A percentile compares a stretch with the other conserved stretches of the same genome.
Conservation (phyloP, 768 basidiomycete genomes). For the Boletellus emodensis region DNA sequence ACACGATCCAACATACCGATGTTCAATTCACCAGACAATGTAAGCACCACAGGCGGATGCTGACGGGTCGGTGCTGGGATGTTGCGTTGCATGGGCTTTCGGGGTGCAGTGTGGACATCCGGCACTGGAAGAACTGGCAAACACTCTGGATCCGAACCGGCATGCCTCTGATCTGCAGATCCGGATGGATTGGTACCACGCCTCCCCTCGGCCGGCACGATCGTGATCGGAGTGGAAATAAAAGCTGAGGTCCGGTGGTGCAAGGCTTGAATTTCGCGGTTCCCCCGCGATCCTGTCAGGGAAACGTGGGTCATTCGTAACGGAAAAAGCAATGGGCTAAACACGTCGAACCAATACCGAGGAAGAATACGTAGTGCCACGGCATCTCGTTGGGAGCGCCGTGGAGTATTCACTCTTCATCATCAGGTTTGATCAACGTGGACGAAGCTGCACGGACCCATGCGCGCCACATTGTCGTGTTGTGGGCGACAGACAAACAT, state of each 20-base stretch:
- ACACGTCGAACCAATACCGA: neutral
- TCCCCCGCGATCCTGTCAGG: conserved; percentile 2
- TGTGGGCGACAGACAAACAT: conserved; percentile 13
- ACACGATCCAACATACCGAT: neutral
- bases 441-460: conserved; percentile 4
- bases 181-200: conserved; percentile 2
- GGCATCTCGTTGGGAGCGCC: neutral
- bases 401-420: neutral
- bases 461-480: conserved; percentile 20
- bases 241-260: neutral
- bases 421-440: conserved; percentile 5
- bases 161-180: conserved; percentile 16
- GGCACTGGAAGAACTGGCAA: neutral
- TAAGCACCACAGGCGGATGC: neutral
- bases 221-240: conserved; percentile 21
- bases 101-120: neutral
- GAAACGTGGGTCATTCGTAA: neutral
- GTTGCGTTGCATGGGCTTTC: conserved; percentile 1
- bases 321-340: neutral
- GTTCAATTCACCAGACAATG: neutral
- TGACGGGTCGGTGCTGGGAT: neutral
- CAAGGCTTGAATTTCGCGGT: conserved; percentile 1
- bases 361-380: neutral
- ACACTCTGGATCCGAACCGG: conserved; percentile 5
- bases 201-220: conserved; percentile 7